Percentiles rank a stretch among this genome's conserved stretches.
Evolutionary conservation across 257 asterid genomes (phyloP).

Genomic region (Fraxinus cuspidata): DNA sequence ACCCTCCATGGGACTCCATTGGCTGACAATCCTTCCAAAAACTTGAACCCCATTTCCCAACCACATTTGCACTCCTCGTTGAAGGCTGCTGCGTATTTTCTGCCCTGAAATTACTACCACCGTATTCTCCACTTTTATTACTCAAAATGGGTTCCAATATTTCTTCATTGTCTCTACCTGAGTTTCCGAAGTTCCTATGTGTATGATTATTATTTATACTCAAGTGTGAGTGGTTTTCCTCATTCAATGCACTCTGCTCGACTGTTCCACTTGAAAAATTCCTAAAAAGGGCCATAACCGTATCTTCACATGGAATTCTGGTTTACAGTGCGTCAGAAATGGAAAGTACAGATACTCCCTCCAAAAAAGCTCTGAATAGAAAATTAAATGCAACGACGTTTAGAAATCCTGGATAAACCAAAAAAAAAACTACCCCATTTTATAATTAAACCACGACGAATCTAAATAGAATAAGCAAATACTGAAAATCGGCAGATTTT

Average conservation of each 20-base stretch:
- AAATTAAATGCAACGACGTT: constrained; percentile 12
- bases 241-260: constrained; percentile 48
- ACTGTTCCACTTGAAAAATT: constrained; percentile 53
- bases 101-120: constrained; percentile 31
- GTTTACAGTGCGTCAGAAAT: constrained; percentile 23
- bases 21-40: constrained; percentile 85
- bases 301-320: constrained; percentile 46
- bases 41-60: constrained; percentile 85
- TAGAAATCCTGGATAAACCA: constrained; percentile 22
- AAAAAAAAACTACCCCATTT: background rate
- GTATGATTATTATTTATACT: constrained; percentile 40
- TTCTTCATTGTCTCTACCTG: constrained; percentile 39
- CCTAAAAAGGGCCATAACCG: constrained; percentile 63
- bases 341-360: constrained; percentile 31
- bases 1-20: constrained; percentile 43
- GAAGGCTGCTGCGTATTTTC: constrained; percentile 45
- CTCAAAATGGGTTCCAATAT: constrained; percentile 46
- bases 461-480: constrained; percentile 4
- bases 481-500: constrained; percentile 15
- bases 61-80: constrained; percentile 38
- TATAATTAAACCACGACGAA: background rate
- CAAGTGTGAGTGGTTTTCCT: constrained; percentile 47
- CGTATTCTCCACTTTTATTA: constrained; percentile 50
- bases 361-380: constrained; percentile 45
- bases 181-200: constrained; percentile 34